Conservation (phyloP, 495 filamentous ascomycete genomes). For the Mycothermus thermophilus region DNA sequence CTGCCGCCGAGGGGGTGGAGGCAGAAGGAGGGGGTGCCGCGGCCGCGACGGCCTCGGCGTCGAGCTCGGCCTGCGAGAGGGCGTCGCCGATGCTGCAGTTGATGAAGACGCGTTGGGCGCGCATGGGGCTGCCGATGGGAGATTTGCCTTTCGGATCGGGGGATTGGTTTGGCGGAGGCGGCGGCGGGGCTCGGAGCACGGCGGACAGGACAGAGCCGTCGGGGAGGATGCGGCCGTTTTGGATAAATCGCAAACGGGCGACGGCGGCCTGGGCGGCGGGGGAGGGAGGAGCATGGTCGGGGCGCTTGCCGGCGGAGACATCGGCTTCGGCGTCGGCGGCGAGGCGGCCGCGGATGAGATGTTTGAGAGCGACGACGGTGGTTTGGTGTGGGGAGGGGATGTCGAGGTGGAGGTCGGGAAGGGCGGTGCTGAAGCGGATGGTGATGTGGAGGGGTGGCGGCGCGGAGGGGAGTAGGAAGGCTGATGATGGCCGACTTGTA, state of each 20-base stretch:
- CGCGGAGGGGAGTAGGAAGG: slow-evolving; percentile 6
- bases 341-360: slow-evolving; percentile 62
- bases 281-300: slow-evolving; percentile 31
- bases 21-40: slow-evolving; percentile 21
- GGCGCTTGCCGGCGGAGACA: background rate
- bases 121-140: slow-evolving; percentile 10
- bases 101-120: slow-evolving; percentile 49
- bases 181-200: slow-evolving; percentile 48
- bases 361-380: slow-evolving; percentile 62
- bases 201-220: slow-evolving; percentile 50
- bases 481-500: slow-evolving; percentile 5
- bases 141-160: slow-evolving; percentile 24
- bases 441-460: slow-evolving; percentile 51
- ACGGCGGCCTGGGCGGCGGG: slow-evolving; percentile 35
- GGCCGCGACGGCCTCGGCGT: slow-evolving; percentile 46
- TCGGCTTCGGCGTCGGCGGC: slow-evolving; percentile 36
- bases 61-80: slow-evolving; percentile 53
- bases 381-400: slow-evolving; percentile 52
- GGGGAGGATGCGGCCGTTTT: slow-evolving; percentile 69
- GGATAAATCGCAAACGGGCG: slow-evolving; percentile 70
- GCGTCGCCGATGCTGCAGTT: slow-evolving; percentile 78
- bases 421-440: slow-evolving; percentile 74
- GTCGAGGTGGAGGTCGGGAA: slow-evolving; percentile 71
- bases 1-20: slow-evolving; percentile 3
- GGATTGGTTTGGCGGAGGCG: slow-evolving; percentile 27